These are phyloP conservation scores for Buxus sempervirens DNA, from an alignment of 164 flowering plant genomes.

Conservation along the genomic window DNA sequence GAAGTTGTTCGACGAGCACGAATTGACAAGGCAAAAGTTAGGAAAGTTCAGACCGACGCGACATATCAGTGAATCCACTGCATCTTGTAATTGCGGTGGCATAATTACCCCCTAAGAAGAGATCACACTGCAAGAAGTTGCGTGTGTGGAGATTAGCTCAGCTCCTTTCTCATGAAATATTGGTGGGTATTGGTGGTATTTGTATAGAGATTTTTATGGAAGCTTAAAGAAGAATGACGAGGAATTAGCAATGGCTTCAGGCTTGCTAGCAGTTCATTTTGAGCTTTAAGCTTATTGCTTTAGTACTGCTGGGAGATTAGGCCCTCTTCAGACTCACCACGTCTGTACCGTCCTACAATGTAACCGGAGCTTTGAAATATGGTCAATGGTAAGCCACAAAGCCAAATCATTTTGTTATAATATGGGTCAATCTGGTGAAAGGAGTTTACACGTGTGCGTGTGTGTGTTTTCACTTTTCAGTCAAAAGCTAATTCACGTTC, in stretches of 20 bases:
- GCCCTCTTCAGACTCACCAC: not conserved
- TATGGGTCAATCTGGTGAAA: no score
- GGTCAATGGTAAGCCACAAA: no score
- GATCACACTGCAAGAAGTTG: not conserved
- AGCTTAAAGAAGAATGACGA: conserved; percentile 8
- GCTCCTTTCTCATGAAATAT: conserved; percentile 5
- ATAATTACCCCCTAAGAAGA: not conserved
- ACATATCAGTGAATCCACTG: conserved; percentile 43
- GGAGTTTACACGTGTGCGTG: no score
- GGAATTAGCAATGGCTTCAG: not conserved
- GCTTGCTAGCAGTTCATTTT: not conserved
- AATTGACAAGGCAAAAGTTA: conserved; percentile 63
- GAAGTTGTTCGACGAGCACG: conserved; percentile 88
- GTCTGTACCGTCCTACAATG: not conserved
- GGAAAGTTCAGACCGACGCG: conserved; percentile 56
- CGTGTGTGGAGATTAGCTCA: not conserved
- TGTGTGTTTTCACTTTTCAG: no score
- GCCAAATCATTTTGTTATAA: no score
- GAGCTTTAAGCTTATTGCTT: not conserved
- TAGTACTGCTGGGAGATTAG: not conserved
- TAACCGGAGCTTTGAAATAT: no score
- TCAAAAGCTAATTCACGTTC: no score
- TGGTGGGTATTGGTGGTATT: conserved; percentile 2
- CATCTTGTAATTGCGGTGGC: conserved; percentile 42
- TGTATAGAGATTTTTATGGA: conserved; percentile 13